phyloP scores from a whole-genome alignment of 2,329 filamentous ascomycete genomes.

The Rhynchosporium secalis region DNA sequence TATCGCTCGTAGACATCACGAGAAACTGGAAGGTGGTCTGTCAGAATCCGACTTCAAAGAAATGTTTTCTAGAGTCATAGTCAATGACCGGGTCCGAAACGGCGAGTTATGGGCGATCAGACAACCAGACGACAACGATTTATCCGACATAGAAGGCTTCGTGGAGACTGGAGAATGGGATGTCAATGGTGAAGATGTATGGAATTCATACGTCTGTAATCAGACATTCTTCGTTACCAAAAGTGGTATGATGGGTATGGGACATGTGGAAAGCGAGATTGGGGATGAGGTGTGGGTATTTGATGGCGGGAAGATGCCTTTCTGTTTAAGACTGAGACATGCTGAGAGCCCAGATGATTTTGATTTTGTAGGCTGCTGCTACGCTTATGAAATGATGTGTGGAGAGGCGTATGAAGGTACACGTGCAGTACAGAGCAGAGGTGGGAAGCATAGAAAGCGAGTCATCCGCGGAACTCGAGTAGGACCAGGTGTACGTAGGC shows the following conservation, averaged over 20 bases:
- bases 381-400: background rate
- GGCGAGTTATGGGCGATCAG: background rate
- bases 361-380: constrained; percentile 1
- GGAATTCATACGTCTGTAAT: background rate
- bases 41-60: background rate
- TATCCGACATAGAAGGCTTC: background rate
- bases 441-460: too few species aligned
- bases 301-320: constrained; percentile 1
- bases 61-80: background rate
- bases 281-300: background rate
- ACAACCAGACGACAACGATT: background rate
- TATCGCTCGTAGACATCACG: background rate
- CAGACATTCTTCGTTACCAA: constrained; percentile 1
- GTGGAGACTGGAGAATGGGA: background rate
- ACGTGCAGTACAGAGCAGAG: background rate
- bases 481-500: background rate
- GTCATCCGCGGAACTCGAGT: too few species aligned
- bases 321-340: background rate
- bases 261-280: background rate
- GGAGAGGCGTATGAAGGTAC: background rate
- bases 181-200: background rate
- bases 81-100: background rate
- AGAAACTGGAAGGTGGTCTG: background rate
- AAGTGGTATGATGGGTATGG: constrained; percentile 1
- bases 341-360: background rate